Base-by-base conservation (phyloP, 2,329 filamentous ascomycete species). In the Monascus ruber region DNA sequence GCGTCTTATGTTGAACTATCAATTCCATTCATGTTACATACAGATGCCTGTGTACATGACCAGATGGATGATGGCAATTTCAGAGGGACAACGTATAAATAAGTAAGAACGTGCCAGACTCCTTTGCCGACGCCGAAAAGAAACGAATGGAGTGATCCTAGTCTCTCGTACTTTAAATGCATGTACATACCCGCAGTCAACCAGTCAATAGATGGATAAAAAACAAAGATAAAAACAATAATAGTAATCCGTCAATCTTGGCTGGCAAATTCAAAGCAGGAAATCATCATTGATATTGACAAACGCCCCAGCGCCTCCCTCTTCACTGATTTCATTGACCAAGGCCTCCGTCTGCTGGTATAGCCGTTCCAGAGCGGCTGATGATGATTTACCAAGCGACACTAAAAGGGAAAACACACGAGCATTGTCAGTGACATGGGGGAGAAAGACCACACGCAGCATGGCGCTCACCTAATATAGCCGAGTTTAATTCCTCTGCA, bases 401-500 rank as follows among this genome's bases (percentile, higher is more conserved):
- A 86, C 89, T 95, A 51, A 37, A 17, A 17, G 5, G 6, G 4
- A 28, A 24, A 32, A 42, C 42, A 7, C 17, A 17, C 17, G 17
- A 17, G 17, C 17, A 17, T 17, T 17, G 17, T 17, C 17, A 17
- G 17, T 17, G 17, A 17, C 17, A 17, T 17, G 17, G 17, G 17
- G 17, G 17, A 17, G 17, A 17, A 17, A 17, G 17, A 17, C 2
- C 17, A 17, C 17, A 17, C 17, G 17, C 17, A 17, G 17, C 17
- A 17, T 3, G 17, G 17, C 3, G 37, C 79, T 67, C 68, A 94
- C 87, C 79, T 43, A 98, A 63, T 51, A 98, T 94, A 35, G 86
- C 88, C 44, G 85, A 85, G 62, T 96, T 96, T 41, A 98, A 70
- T 60, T 94, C 88, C 65, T 98, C 91, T 6, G 88, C 88, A 32